Conservation (phyloP, 495 filamentous ascomycete genomes). For the Lasiosphaeriaceae sp. region DNA sequence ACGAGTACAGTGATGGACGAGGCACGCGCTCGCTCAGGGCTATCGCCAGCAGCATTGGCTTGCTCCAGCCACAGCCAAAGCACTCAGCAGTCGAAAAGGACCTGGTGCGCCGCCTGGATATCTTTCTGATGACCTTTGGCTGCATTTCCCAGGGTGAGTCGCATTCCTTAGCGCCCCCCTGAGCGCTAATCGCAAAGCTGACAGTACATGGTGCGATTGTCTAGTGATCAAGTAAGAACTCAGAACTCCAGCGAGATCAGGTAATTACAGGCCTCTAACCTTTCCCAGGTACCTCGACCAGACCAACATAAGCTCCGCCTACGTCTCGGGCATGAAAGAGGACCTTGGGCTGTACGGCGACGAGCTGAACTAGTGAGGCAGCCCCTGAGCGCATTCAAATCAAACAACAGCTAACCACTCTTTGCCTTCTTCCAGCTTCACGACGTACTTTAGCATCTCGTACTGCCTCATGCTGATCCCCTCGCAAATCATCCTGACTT, state of each 20-base stretch:
- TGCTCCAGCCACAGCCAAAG: conserved; percentile 1
- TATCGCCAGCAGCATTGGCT: neutral
- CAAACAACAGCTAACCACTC: neutral
- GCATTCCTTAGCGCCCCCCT: neutral
- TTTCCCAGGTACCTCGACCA: conserved; percentile 28
- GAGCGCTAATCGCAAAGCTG: conserved; percentile 1
- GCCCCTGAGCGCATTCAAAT: neutral
- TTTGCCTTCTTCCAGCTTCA: conserved; percentile 36
- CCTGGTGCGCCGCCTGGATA: conserved; percentile 35
- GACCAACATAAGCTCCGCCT: conserved; percentile 42
- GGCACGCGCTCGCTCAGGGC: neutral
- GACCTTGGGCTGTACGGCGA: conserved; percentile 36
- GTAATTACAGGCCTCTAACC: too few relatives aligned
- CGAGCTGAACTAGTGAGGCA: conserved; percentile 34
- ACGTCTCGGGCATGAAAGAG: conserved; percentile 43
- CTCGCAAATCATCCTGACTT: conserved; percentile 51
- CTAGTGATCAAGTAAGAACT: conserved; percentile 31
- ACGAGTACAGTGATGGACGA: too few relatives aligned
- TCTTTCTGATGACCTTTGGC: conserved; percentile 42
- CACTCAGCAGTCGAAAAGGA: conserved; percentile 30
- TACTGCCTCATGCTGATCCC: conserved; percentile 45
- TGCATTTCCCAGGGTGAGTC: conserved; percentile 36
- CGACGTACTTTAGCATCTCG: conserved; percentile 46
- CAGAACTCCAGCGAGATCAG: neutral
- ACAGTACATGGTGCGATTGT: neutral